Conservation (phyloP, 345 rosid genomes). For the Euphorbia lathyris region DNA sequence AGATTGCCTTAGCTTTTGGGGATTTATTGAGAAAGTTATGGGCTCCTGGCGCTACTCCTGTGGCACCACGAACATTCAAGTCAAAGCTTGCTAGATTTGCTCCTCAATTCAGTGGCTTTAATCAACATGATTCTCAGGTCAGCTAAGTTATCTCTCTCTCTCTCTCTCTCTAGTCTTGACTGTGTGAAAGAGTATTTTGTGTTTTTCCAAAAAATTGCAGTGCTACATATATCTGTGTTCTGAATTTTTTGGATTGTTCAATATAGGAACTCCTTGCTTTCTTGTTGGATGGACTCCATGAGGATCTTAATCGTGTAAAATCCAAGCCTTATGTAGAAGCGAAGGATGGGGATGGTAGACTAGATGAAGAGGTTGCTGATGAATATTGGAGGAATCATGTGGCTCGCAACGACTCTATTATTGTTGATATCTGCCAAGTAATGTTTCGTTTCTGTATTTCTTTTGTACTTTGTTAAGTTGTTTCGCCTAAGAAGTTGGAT, state of each 20-base stretch:
- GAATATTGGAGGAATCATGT: slow-evolving; percentile 88
- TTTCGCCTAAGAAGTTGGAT: neutral
- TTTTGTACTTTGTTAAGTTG: neutral
- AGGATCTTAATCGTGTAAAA: slow-evolving; percentile 93
- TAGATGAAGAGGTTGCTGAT: slow-evolving; percentile 88
- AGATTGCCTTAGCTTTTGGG: slow-evolving; percentile 93
- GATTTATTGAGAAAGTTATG: slow-evolving; percentile 85
- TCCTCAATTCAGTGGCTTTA: slow-evolving; percentile 90
- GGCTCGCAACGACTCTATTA: slow-evolving; percentile 89
- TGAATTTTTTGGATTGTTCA: slow-evolving; percentile 24
- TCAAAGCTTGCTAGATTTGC: slow-evolving; percentile 95
- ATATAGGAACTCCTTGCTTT: slow-evolving; percentile 87
- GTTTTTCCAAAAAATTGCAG: slow-evolving; percentile 5
- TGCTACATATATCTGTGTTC: slow-evolving; percentile 22
- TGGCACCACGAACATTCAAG: slow-evolving; percentile 86
- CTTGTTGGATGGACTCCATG: slow-evolving; percentile 96
- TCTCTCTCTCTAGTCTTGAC: slow-evolving; percentile 20
- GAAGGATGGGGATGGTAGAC: slow-evolving; percentile 80
- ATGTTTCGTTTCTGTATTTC: neutral
- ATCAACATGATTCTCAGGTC: slow-evolving; percentile 99
- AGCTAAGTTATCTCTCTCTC: slow-evolving; percentile 31
- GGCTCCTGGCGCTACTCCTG: slow-evolving; percentile 88
- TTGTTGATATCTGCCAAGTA: slow-evolving; percentile 89
- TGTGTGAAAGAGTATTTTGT: neutral
- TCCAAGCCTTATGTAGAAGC: slow-evolving; percentile 86